These are phyloP conservation scores for Boletus pseudo-olivaceus DNA, from an alignment of 768 basidiomycete genomes.

Conservation along the genomic window DNA sequence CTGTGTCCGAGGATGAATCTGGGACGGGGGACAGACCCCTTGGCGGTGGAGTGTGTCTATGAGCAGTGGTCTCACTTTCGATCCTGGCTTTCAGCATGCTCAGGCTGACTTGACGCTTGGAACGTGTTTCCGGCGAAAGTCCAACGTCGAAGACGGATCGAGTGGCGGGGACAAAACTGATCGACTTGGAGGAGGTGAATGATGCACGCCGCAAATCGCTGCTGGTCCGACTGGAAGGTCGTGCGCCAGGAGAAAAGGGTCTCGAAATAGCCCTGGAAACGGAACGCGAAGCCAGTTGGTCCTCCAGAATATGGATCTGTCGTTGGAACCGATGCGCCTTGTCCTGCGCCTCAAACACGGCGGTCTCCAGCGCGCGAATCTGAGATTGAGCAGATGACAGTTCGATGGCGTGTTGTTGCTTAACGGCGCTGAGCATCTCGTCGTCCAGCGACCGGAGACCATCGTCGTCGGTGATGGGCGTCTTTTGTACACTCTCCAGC, in stretches of 20 bases:
- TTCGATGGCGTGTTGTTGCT: conserved; percentile 75
- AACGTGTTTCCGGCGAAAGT: conserved; percentile 70
- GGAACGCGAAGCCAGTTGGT: conserved; percentile 52
- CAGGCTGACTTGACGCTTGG: conserved; percentile 80
- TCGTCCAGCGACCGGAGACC: conserved; percentile 59
- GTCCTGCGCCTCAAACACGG: conserved; percentile 70
- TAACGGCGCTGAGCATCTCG: conserved; percentile 67
- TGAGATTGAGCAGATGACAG: conserved; percentile 77
- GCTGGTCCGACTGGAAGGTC: conserved; percentile 42
- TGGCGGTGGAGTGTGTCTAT: conserved; percentile 48
- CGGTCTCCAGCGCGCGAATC: conserved; percentile 71
- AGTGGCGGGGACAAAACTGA: conserved; percentile 36
- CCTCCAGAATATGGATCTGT: conserved; percentile 62
- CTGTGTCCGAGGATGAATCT: conserved; percentile 19
- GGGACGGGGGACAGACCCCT: conserved; percentile 56
- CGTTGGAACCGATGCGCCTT: conserved; percentile 64
- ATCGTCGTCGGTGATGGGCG: conserved; percentile 39
- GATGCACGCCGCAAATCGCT: conserved; percentile 38
- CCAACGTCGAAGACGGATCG: conserved; percentile 65
- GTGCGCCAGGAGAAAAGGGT: conserved; percentile 47
- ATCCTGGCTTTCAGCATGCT: conserved; percentile 91
- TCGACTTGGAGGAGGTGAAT: conserved; percentile 29
- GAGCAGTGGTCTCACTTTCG: conserved; percentile 64
- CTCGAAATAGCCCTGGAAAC: conserved; percentile 40
- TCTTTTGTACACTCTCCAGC: conserved; percentile 49